Base-by-base conservation (phyloP, 2,329 filamentous ascomycete species). In the Neofusicoccum sp. region DNA sequence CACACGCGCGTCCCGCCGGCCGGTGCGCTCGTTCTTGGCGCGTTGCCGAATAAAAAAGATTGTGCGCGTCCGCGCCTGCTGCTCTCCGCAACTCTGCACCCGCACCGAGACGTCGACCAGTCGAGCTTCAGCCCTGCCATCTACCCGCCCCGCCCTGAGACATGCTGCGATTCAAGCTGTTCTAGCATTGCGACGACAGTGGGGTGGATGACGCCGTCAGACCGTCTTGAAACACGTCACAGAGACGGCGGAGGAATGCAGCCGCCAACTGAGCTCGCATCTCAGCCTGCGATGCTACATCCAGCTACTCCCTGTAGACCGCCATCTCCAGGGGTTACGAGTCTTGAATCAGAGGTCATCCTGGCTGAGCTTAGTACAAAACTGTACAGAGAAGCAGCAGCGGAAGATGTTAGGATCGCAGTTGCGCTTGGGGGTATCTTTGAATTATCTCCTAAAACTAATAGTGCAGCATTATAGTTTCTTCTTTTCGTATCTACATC, bases 401-500 rank as follows among this genome's bases (percentile, higher is more conserved):
- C 20, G 16, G 3, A 8, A 11, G 2, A n/a, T 30, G 3, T 26
- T 7, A 14, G 9, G 38, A 20, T 6, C 1, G 8, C 16, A 31
- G 7, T 20, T 33, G 26, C n/a, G 9, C 7, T 26, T 14, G 31
- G 2, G 44, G 38, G 38, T 33, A 43, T 56, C 51, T 16, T 31
- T 43, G n/a, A 12, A 43, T 30, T 38, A 24, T 38, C 16, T 20
- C 11, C 41, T 36, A 4, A 40, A 31, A 30, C 36, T 56, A 56
- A 43, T n/a, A 8, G 24, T n/a, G 34, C 49, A 54, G 36, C 4
- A 43, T 1, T 6, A n/a, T n/a, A n/a, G n/a, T n/a, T n/a, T n/a
- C n/a, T 49, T 14, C 47, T 31, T 11, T 28, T 44, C 48, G 66
- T 67, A 63, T 64, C 38, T 26, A 20, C 6, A 68, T 43, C 26